A percentile compares a stretch with the other conserved stretches of the same genome.
These are phyloP conservation scores for Phytopythium helicoides DNA, from an alignment of 352 stramenopile species.

Conservation along the genomic window DNA sequence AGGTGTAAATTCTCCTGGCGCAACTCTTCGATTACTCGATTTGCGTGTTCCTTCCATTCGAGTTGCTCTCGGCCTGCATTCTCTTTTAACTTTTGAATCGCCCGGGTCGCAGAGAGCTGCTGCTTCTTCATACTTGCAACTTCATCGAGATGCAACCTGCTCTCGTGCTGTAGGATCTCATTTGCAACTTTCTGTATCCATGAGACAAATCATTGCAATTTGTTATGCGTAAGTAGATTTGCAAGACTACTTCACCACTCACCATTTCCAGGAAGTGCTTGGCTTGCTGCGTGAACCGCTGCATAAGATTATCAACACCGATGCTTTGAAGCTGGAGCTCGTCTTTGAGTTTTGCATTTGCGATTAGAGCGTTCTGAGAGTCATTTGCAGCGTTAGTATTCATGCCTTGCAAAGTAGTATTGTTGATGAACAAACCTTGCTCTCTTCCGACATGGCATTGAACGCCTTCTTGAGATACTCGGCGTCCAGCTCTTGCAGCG, in stretches of 20 bases:
- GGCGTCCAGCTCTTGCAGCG: conserved; percentile 69
- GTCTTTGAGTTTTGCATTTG: conserved; percentile 81
- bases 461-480: conserved; percentile 83
- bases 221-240: too few species aligned
- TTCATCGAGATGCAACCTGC: conserved; percentile 54
- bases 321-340: conserved; percentile 77
- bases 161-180: conserved; percentile 72
- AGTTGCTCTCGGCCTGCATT: conserved; percentile 47
- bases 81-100: conserved; percentile 64
- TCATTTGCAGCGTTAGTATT: background rate
- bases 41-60: conserved; percentile 48
- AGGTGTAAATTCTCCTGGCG: conserved; percentile 63
- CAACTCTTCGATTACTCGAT: conserved; percentile 53
- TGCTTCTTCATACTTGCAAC: conserved; percentile 63
- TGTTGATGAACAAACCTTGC: conserved; percentile 36
- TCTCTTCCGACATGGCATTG: conserved; percentile 80
- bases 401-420: too few species aligned
- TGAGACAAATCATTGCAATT: too few species aligned
- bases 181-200: conserved; percentile 73
- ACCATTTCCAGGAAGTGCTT: conserved; percentile 75
- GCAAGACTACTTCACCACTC: background rate
- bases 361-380: conserved; percentile 62
- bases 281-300: conserved; percentile 64
- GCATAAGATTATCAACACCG: conserved; percentile 79
- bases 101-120: conserved; percentile 46